Conservation (phyloP, 2,329 filamentous ascomycete genomes). For the Lachnum nothofagi region DNA sequence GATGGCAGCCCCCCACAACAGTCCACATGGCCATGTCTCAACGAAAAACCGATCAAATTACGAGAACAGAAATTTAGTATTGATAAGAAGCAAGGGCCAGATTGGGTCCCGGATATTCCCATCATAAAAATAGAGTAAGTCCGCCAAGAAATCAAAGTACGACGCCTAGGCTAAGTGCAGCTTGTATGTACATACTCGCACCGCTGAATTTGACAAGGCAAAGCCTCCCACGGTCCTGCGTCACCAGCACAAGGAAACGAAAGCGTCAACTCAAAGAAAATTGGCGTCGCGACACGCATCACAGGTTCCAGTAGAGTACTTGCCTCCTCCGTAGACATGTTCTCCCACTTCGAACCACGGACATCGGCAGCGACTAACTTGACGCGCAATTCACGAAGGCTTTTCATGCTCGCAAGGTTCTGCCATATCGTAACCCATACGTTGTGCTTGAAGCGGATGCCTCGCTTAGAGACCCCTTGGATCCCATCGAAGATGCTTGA, state of each 20-base stretch:
- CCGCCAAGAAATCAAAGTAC: too few species aligned
- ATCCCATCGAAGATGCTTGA: not conserved
- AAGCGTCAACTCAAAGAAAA: not conserved
- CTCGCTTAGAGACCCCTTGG: not conserved
- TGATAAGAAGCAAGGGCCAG: too few species aligned
- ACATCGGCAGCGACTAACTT: not conserved
- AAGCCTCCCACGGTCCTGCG: too few species aligned
- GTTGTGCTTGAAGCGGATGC: not conserved
- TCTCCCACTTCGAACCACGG: not conserved
- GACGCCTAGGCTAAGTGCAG: too few species aligned
- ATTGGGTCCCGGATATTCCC: too few species aligned
- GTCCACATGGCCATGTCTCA: too few species aligned
- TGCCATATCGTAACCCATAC: not conserved
- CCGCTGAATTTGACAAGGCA: too few species aligned
- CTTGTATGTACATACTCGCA: too few species aligned
- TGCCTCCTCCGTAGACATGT: not conserved
- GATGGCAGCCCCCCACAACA: too few species aligned
- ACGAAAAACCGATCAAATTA: too few species aligned
- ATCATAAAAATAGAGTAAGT: too few species aligned
- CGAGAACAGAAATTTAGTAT: too few species aligned
- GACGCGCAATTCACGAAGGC: not conserved
- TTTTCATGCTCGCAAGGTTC: slow-evolving; percentile 2
- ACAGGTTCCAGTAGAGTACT: not conserved
- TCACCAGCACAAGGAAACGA: not conserved
- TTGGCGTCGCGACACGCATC: not conserved